Conservation (phyloP, 768 basidiomycete genomes). For the Stropharia rugosoannulata region DNA sequence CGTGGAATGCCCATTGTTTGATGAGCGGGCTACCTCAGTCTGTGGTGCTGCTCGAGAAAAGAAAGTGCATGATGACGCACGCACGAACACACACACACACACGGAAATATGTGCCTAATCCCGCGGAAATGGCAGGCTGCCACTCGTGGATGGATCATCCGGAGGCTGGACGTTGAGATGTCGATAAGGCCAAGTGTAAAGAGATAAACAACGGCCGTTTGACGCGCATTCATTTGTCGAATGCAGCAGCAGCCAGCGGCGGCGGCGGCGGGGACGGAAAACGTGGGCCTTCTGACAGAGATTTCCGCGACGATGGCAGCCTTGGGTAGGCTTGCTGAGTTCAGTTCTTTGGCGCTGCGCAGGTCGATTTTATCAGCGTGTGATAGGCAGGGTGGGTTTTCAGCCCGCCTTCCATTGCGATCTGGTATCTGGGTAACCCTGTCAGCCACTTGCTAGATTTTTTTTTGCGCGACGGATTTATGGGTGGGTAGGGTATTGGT, state of each 20-base stretch:
- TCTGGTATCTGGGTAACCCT: constrained; percentile 2
- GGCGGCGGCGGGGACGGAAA: constrained; percentile 7
- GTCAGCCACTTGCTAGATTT: too few species aligned
- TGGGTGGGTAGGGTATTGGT: too few species aligned
- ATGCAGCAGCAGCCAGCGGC: too few species aligned
- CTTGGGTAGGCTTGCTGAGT: too few species aligned
- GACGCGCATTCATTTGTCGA: background rate
- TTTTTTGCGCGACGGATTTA: too few species aligned
- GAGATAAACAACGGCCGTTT: background rate
- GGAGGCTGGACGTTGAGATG: background rate
- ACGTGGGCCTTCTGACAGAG: constrained; percentile 7
- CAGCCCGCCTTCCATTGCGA: constrained; percentile 5
- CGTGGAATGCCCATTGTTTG: constrained; percentile 5
- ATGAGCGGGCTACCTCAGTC: constrained; percentile 1
- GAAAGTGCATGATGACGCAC: background rate
- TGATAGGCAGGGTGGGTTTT: constrained; percentile 10
- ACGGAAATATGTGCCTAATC: background rate
- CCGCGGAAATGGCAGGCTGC: constrained; percentile 4
- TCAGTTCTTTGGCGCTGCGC: constrained; percentile 1
- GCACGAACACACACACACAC: too few species aligned
- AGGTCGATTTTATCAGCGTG: constrained; percentile 16
- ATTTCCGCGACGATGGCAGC: constrained; percentile 5
- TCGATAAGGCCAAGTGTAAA: too few species aligned
- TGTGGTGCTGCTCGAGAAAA: background rate
- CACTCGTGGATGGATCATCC: too few species aligned